Percentiles rank a stretch among this genome's conserved stretches.
Conservation (phyloP, 257 asterid genomes). For the Solanum chilense region DNA sequence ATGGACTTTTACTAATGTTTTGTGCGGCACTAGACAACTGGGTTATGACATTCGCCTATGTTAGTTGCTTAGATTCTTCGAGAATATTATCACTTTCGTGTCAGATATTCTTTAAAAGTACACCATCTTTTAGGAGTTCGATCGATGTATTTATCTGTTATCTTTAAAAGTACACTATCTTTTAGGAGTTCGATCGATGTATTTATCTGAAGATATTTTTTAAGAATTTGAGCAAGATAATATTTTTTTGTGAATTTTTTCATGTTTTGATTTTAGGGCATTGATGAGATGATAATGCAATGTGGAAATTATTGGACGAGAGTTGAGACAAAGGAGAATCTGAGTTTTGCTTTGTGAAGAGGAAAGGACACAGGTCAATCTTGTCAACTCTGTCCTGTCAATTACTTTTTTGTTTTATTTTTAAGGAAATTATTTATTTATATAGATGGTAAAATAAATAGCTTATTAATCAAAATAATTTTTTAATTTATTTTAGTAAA, state of each 20-base stretch:
- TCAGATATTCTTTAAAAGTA: not conserved
- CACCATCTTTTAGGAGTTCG: not conserved
- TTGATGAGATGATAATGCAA: constrained; percentile 6
- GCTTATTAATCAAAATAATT: not conserved
- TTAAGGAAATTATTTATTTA: not conserved
- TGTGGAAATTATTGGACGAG: not conserved
- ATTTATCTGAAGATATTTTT: not conserved
- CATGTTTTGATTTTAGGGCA: not conserved
- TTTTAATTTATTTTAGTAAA: not conserved
- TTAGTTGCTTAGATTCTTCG: not conserved
- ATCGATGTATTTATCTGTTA: not conserved
- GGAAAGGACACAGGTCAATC: constrained; percentile 54
- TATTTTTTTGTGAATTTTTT: not conserved
- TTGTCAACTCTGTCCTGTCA: constrained; percentile 55
- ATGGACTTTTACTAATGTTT: no score
- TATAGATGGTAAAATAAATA: not conserved
- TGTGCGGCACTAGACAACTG: no score
- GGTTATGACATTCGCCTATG: not conserved
- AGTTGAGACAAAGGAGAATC: constrained; percentile 35
- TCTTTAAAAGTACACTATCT: not conserved
- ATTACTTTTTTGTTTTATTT: constrained; percentile 18
- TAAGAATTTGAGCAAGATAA: not conserved
- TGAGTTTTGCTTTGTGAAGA: constrained; percentile 15
- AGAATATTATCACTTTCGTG: not conserved
- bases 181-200: not conserved